Base-by-base conservation (phyloP, 2,329 filamentous ascomycete genomes). In the Talaromyces rugulosus region DNA sequence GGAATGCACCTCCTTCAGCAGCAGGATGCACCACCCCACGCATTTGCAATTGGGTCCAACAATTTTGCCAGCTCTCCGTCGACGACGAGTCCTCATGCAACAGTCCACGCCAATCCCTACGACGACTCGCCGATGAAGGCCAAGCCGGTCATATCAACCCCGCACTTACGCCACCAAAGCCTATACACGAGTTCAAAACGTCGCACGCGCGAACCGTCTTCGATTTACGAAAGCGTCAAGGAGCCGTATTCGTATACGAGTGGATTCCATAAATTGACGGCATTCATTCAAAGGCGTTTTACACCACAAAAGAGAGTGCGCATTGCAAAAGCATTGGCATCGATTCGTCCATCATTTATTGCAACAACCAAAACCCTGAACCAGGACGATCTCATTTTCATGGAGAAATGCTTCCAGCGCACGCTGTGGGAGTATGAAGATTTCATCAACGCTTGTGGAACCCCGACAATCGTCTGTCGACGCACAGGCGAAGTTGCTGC, bases 331-430 rank as follows among this genome's bases (percentile, higher is more conserved):
- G 89, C 93, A 0, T 83, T 99, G 58, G 89, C 91, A 6, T 92
- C 90, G 52, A 96, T 97, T 68, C 89, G 95, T 7, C 94, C 95
- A 1, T 95, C 92, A 0, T 95, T 99, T 72, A 94, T 98, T 65
- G 89, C 92, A 11, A 96, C 92, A 65, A 96, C 91, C 23, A 90
- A 91, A 70, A 92, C 91, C n/a, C 81, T 98, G 64, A 93, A 92
- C 66, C 83, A 88, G 18, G 89, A 95, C 70, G 95, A 99, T 75
- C 81, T 98, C 31, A 88, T 99, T 27, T 97, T 98, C 75, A 96
- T 96, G 90, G 95, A 99, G 75, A 96, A 96, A 77, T 96, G 91
- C 70, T 92, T 98, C 72, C 95, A 99, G 76, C 87, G 95, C 42
- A 96, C 92, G 0, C 82, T 98, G 11, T 92, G 92, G 71, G 92